A percentile compares a stretch with the other conserved stretches of the same genome.
Conservation (phyloP, 495 filamentous ascomycete genomes). For the Penicillium odoratum region DNA sequence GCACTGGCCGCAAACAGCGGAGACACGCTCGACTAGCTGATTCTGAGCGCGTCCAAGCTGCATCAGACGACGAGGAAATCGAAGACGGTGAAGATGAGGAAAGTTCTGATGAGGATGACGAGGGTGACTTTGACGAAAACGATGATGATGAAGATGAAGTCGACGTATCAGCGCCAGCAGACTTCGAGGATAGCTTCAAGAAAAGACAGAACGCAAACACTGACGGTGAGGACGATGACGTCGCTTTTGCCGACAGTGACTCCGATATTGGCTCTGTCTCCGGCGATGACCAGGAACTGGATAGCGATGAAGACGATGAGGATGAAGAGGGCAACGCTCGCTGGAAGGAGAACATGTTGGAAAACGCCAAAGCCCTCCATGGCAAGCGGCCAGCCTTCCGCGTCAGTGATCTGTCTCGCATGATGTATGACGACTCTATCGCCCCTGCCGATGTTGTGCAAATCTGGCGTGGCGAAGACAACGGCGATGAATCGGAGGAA, state of each 20-base stretch:
- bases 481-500: slow-evolving; percentile 30
- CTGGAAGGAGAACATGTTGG: slow-evolving; percentile 87
- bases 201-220: slow-evolving; percentile 43
- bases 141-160: slow-evolving; percentile 45
- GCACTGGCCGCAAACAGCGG: slow-evolving; percentile 67
- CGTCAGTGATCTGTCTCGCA: slow-evolving; percentile 72
- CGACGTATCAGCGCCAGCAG: slow-evolving; percentile 43
- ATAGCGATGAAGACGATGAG: slow-evolving; percentile 59
- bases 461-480: slow-evolving; percentile 71
- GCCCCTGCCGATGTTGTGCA: slow-evolving; percentile 71
- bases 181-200: slow-evolving; percentile 43
- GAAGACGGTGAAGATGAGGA: slow-evolving; percentile 36
- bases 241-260: slow-evolving; percentile 94
- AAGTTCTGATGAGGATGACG: slow-evolving; percentile 29
- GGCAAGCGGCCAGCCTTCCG: slow-evolving; percentile 67
- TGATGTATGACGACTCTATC: slow-evolving; percentile 85
- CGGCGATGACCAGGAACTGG: slow-evolving; percentile 60
- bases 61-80: slow-evolving; percentile 60
- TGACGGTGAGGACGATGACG: slow-evolving; percentile 55
- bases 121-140: slow-evolving; percentile 29
- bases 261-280: slow-evolving; percentile 92
- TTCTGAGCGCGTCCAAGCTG: slow-evolving; percentile 55
- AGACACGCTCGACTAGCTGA: slow-evolving; percentile 66
- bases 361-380: slow-evolving; percentile 72
- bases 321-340: slow-evolving; percentile 65